Evolutionary conservation across 2,329 filamentous ascomycete genomes (phyloP).

Genomic region (Beauveria australis): DNA sequence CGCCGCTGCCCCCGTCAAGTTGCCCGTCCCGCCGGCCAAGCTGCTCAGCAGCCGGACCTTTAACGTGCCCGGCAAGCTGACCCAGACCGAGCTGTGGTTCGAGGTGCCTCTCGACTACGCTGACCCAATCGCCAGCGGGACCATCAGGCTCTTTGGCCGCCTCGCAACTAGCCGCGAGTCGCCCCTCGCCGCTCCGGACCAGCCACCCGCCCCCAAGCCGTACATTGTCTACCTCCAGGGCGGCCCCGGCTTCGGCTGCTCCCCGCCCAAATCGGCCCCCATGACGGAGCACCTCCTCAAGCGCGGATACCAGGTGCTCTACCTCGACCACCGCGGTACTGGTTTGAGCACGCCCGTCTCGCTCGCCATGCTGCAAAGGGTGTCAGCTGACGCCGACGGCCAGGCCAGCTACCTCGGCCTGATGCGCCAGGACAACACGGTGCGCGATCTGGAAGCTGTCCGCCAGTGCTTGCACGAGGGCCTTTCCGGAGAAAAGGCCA

Average conservation of each 20-base stretch:
- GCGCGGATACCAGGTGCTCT: slow-evolving; percentile 76
- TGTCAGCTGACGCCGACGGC: slow-evolving; percentile 51
- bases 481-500: slow-evolving; percentile 59
- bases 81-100: slow-evolving; percentile 77
- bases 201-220: slow-evolving; percentile 36
- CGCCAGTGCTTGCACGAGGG: slow-evolving; percentile 64
- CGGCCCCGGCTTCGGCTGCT: slow-evolving; percentile 73
- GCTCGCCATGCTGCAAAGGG: slow-evolving; percentile 54
- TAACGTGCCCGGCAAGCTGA: slow-evolving; percentile 53
- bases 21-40: slow-evolving; percentile 28
- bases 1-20: slow-evolving; percentile 11
- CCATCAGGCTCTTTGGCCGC: slow-evolving; percentile 69
- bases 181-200: slow-evolving; percentile 42
- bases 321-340: slow-evolving; percentile 86
- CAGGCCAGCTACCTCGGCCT: slow-evolving; percentile 76
- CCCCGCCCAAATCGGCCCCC: slow-evolving; percentile 62
- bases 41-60: slow-evolving; percentile 36
- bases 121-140: slow-evolving; percentile 45
- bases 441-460: slow-evolving; percentile 81
- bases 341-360: slow-evolving; percentile 77
- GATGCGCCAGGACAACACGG: slow-evolving; percentile 85
- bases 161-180: slow-evolving; percentile 60
- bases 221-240: slow-evolving; percentile 73
- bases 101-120: slow-evolving; percentile 75
- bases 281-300: slow-evolving; percentile 65